Evolutionary conservation across 2,329 filamentous ascomycete genomes (phyloP).

Genomic region (Xylariales sp.): DNA sequence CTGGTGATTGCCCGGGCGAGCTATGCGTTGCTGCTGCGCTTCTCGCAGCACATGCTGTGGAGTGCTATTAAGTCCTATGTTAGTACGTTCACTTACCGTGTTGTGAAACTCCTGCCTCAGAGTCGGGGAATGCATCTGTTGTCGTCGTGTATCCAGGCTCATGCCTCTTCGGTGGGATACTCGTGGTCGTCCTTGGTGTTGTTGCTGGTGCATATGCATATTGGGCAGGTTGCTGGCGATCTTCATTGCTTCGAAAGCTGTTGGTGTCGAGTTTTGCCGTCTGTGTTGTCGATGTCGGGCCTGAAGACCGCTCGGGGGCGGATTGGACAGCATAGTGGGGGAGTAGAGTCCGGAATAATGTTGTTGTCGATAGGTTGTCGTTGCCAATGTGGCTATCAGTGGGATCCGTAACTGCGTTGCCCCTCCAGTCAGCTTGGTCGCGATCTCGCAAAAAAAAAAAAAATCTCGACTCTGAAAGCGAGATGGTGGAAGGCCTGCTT

Average conservation of each 20-base stretch:
- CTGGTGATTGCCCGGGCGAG: slow-evolving; percentile 64
- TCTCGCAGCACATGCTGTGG: slow-evolving; percentile 81
- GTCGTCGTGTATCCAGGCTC: slow-evolving; percentile 72
- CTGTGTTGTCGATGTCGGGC: slow-evolving; percentile 72
- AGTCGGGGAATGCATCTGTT: slow-evolving; percentile 39
- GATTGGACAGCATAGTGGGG: slow-evolving; percentile 77
- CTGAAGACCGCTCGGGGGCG: slow-evolving; percentile 63
- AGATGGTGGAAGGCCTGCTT: slow-evolving; percentile 6
- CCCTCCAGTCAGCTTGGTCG: slow-evolving; percentile 12
- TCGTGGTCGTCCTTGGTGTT: slow-evolving; percentile 20
- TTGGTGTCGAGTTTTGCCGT: slow-evolving; percentile 83
- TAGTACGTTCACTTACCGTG: slow-evolving; percentile 51
- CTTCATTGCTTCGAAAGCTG: slow-evolving; percentile 71
- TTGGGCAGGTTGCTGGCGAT: slow-evolving; percentile 58
- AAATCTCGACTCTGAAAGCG: no score
- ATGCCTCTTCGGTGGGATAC: slow-evolving; percentile 73
- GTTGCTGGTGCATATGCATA: slow-evolving; percentile 48
- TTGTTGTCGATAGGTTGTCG: slow-evolving; percentile 45
- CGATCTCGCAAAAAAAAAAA: not conserved
- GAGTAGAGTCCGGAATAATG: slow-evolving; percentile 62
- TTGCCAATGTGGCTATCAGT: slow-evolving; percentile 27
- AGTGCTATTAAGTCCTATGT: slow-evolving; percentile 52
- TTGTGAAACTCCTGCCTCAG: slow-evolving; percentile 40
- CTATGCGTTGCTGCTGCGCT: slow-evolving; percentile 83
- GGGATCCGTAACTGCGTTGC: slow-evolving; percentile 40